Evolutionary conservation across 1,284 basidiomycete genomes (phyloP), one percentile per base, ranked within the genome.

Genomic region (Moesziomyces sp.): DNA sequence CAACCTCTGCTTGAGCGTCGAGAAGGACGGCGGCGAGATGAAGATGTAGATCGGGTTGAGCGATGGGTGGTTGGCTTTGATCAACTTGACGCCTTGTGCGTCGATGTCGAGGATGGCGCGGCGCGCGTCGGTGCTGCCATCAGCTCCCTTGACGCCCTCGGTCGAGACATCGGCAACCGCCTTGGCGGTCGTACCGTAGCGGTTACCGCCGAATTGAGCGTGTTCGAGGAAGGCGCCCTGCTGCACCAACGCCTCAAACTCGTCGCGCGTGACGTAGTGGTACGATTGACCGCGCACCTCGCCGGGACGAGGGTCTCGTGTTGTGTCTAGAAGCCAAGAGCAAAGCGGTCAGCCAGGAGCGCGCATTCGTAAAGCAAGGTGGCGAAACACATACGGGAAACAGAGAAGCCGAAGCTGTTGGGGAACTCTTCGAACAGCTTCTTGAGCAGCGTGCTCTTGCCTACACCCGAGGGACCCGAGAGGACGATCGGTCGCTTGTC

Each of bases 41-140:
- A 99, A 99, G 76, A 97, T 89, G 86, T 91, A 97, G 69, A 97
- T 88, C 8, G 95, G 93, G 78, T 92, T 88, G 46, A 99, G 86
- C 54, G 89, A 85, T 0, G 87, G 84, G 71, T 77, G 91, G 89
- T 88, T 86, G 33, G 87, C 85, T 84, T 94, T 94, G 81, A 98
- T 91, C 85, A 94, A 64, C 30, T 79, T 75, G 26, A 84, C 81
- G 35, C 82, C 82, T 59, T 96, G 94, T 14, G 93, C 91, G 83
- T 99, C 96, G 74, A 99, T 99, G 84, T 99, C 96, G 46, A 99
- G 89, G 57, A 99, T 90, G 83, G 96, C 98, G 16, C 93, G 86
- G 56, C 84, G 84, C 86, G 74, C 88, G 87, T 40, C 91, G 3
- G 60, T 57, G 50, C 50, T 55, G 28, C 67, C 74, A 30, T 71